Percentiles rank a stretch among this genome's conserved stretches.
Evolutionary conservation across 768 basidiomycete species (phyloP).

Genomic region (Crucibulum laeve): DNA sequence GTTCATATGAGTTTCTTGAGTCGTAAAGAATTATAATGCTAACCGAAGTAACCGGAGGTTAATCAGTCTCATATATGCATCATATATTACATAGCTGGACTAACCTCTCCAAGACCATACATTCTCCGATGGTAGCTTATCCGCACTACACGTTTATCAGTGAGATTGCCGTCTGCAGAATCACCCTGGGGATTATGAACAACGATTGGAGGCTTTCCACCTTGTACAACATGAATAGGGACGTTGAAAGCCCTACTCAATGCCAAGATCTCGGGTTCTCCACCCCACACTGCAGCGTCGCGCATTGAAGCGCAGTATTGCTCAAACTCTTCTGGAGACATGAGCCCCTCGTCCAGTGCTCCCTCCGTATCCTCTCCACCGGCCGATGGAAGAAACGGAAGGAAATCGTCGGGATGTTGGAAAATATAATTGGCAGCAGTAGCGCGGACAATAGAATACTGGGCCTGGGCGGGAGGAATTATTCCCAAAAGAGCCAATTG

Average conservation of each 20-base stretch:
- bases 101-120: slow-evolving; percentile 94
- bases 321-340: slow-evolving; percentile 61
- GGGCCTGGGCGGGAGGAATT: slow-evolving; percentile 52
- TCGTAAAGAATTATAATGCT: slow-evolving; percentile 89
- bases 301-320: slow-evolving; percentile 76
- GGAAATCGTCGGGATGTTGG: slow-evolving; percentile 81
- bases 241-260: slow-evolving; percentile 75
- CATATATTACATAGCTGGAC: slow-evolving; percentile 21
- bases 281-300: slow-evolving; percentile 91
- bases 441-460: slow-evolving; percentile 55
- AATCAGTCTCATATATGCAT: slow-evolving; percentile 2
- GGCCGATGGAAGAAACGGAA: slow-evolving; percentile 84
- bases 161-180: slow-evolving; percentile 18
- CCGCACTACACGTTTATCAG: slow-evolving; percentile 42
- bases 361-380: slow-evolving; percentile 68
- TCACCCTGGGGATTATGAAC: slow-evolving; percentile 60
- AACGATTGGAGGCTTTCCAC: slow-evolving; percentile 77
- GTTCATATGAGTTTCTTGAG: slow-evolving; percentile 32
- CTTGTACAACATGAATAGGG: slow-evolving; percentile 90
- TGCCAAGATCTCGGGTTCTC: slow-evolving; percentile 95
- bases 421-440: slow-evolving; percentile 81
- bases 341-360: slow-evolving; percentile 62
- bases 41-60: slow-evolving; percentile 6
- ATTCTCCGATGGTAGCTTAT: slow-evolving; percentile 92
- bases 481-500: slow-evolving; percentile 77